A percentile compares a stretch with the other conserved stretches of the same genome.
Evolutionary conservation across 257 asterid genomes (phyloP).

Genomic region (Solanum pinnatisectum): DNA sequence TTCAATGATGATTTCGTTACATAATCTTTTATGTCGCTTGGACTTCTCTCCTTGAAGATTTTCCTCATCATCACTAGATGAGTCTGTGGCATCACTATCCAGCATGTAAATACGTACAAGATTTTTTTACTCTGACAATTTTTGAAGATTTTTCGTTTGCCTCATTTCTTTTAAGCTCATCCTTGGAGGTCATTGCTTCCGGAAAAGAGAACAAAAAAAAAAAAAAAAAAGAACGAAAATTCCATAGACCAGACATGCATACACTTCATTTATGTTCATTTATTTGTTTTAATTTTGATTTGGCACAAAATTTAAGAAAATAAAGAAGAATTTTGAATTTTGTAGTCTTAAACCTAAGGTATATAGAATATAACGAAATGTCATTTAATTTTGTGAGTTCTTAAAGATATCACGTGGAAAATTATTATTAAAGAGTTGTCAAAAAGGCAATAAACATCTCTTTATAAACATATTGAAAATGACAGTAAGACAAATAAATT

Average conservation of each 20-base stretch:
- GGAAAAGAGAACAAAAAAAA: background rate
- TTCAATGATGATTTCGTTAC: background rate
- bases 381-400: background rate
- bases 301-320: background rate
- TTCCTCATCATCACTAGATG: background rate
- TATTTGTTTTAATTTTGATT: background rate
- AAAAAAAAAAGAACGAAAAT: no score
- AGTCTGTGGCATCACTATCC: background rate
- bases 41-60: background rate
- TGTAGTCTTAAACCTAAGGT: no score
- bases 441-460: background rate
- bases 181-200: background rate
- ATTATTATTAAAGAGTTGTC: no score
- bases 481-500: background rate
- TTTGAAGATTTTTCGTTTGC: background rate
- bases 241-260: background rate
- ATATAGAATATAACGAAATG: background rate
- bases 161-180: background rate
- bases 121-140: background rate
- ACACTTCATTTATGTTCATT: background rate
- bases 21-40: background rate
- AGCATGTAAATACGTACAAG: background rate
- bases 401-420: no score
- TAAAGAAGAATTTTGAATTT: no score
- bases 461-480: no score